These are phyloP conservation scores for Biancaea sappan DNA, from an alignment of 306 rosid species.

Conservation along the genomic window DNA sequence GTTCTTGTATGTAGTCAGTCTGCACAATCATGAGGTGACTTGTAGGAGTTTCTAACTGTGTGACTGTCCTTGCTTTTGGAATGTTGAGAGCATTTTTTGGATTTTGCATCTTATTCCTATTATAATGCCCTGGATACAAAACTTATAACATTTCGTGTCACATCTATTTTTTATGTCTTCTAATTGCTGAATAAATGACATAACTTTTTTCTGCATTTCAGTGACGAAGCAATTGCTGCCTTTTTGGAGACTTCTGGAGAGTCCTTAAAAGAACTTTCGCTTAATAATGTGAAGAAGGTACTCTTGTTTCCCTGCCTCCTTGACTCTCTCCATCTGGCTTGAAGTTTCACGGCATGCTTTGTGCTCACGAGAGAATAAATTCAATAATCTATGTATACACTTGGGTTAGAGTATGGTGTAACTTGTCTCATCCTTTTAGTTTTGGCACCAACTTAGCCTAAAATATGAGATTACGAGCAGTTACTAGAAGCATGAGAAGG, in stretches of 20 bases:
- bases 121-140: conserved; percentile 23
- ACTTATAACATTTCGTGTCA: not conserved
- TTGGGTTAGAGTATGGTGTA: not conserved
- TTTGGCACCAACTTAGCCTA: conserved; percentile 12
- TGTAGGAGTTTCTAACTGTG: conserved; percentile 1
- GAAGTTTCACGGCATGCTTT: not conserved
- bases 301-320: conserved; percentile 3
- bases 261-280: conserved; percentile 64
- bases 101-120: conserved; percentile 1
- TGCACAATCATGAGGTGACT: not conserved
- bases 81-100: conserved; percentile 4
- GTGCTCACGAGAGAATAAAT: conserved; percentile 14
- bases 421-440: not conserved
- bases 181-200: conserved; percentile 12
- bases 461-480: not conserved
- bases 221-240: conserved; percentile 91
- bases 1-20: conserved; percentile 18
- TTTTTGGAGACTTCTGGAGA: conserved; percentile 73
- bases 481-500: conserved; percentile 5
- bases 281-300: conserved; percentile 78
- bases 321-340: conserved; percentile 14
- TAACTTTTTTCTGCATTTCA: conserved; percentile 34
- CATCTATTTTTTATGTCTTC: not conserved
- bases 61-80: not conserved
- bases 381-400: not conserved